Evolutionary conservation across 768 basidiomycete species (phyloP), one percentile per base, ranked within the genome.

Genomic region (Daedaleopsis sinensis): DNA sequence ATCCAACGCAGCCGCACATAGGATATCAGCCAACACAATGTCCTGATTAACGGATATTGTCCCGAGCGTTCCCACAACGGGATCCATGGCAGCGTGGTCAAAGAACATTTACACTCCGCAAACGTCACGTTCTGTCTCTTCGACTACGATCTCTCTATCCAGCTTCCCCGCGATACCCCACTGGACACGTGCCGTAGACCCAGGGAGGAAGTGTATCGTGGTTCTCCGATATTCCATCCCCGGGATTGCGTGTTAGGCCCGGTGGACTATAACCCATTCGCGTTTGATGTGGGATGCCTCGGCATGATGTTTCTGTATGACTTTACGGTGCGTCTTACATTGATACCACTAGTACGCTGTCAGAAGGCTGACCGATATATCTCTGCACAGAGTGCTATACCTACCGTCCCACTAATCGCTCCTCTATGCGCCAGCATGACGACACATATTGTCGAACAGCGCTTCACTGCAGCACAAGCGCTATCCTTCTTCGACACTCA

Each of bases 241-340:
- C 6, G 11, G 5, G 55, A 47, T 37, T 10, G 18, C n/a, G 21
- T 7, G 24, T 18, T 12, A 2, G 55, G 55, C 16, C 18, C 46
- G 44, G 23, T 12, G 18, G 18, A 12, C 8, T 57, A 57, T 24
- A 57, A 57, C 16, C 55, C 55, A 6, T 57, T 57, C 38, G 36
- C 56, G 13, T 57, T 38, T 37, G 56, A 57, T 21, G 56, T 57
- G 19, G 47, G 46, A 6, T 49, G 56, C 15, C 11, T 49, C 5
- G 47, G 47, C 6, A 49, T 48, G 16, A 23, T 57, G 16, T 50
- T 46, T 36, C 12, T 32, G 16, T 23, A 10, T 16, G 16, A 11
- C 23, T 57, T 48, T 21, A 19, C 11, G 27, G 55, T 57, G 32
- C 27, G 27, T 32, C 27, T 32, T 32, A 32, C 27, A 32, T 7